phyloP scores from a whole-genome alignment of 1,139 yeast species.

The Candida sp. region DNA sequence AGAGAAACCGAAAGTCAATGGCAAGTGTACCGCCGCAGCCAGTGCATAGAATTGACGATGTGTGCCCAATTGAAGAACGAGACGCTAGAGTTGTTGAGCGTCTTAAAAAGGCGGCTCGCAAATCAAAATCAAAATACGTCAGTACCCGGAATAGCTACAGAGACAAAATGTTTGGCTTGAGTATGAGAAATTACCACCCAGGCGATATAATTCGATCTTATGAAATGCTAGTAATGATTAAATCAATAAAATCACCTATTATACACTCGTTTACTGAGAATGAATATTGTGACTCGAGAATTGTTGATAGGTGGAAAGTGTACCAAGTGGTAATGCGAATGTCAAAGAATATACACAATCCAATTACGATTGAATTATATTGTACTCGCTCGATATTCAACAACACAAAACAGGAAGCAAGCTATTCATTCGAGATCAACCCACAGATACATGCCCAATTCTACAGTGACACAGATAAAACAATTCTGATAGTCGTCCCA shows the following conservation, averaged over 20 bases:
- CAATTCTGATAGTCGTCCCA: conserved; percentile 52
- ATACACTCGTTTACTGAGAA: conserved; percentile 9
- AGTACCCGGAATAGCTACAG: conserved; percentile 16
- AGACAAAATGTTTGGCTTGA: conserved; percentile 15
- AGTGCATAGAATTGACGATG: conserved; percentile 8
- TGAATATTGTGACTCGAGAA: conserved; percentile 50
- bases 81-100: conserved; percentile 18
- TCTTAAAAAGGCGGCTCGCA: conserved; percentile 19
- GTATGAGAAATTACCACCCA: conserved; percentile 26
- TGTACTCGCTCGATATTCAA: conserved; percentile 39
- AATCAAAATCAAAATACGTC: conserved; percentile 20
- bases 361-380: conserved; percentile 62
- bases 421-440: conserved; percentile 17
- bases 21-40: conserved; percentile 12
- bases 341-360: conserved; percentile 44
- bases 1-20: background rate
- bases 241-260: conserved; percentile 10
- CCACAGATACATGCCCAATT: conserved; percentile 38
- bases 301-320: conserved; percentile 76
- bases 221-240: conserved; percentile 63
- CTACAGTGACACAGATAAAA: conserved; percentile 67
- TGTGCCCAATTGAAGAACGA: conserved; percentile 15
- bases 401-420: conserved; percentile 20
- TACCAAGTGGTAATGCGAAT: conserved; percentile 64
- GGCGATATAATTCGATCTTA: conserved; percentile 70